Evolutionary conservation across 495 filamentous ascomycete genomes (phyloP), one percentile per base, ranked within the genome.

Genomic region (Diplogelasinospora grovesii): DNA sequence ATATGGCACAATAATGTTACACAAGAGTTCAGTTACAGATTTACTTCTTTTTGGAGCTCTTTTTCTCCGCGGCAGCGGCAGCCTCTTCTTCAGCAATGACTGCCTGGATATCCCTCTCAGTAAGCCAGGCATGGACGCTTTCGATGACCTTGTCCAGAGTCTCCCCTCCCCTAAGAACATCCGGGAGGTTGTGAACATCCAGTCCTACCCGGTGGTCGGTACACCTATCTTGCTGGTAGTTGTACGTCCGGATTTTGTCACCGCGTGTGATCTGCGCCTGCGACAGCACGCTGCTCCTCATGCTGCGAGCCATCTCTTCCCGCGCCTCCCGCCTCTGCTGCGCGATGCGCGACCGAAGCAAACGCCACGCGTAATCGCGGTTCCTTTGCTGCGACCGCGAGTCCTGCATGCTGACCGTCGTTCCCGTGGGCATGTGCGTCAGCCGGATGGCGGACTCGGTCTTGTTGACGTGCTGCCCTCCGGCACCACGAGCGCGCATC

Each of bases 401-500:
- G 56, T 97, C 92, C 56, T 98, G 92, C 69, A 96, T 95, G 29
- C 79, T 81, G 8, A 96, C 89, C 19, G 85, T 76, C 6, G 78
- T 86, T 24, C 78, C 80, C 0, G 89, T 95, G 8, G 92, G 93
- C 9, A 87, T 71, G 73, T 98, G 93, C 8, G 89, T 95, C 40
- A 98, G 69, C 13, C 92, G 82, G 46, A 98, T 85, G 13, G 92
- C 92, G 23, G 88, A 95, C 61, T 97, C 93, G 2, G 92, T 98
- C 48, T 85, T 96, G 62, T 98, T 98, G 56, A 98, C 92, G 59
- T 97, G 93, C 66, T 98, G 92, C 5, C 92, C 92, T 13, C 92
- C 92, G 2, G 92, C 89, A 21, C 92, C 92, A 35, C 84, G 70
- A 1, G 92, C 87, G 21, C 89, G 77, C 89, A 97, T 95, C 50